Conservation (phyloP, 1,284 basidiomycete species). For the Leucoagaricus sp. region DNA sequence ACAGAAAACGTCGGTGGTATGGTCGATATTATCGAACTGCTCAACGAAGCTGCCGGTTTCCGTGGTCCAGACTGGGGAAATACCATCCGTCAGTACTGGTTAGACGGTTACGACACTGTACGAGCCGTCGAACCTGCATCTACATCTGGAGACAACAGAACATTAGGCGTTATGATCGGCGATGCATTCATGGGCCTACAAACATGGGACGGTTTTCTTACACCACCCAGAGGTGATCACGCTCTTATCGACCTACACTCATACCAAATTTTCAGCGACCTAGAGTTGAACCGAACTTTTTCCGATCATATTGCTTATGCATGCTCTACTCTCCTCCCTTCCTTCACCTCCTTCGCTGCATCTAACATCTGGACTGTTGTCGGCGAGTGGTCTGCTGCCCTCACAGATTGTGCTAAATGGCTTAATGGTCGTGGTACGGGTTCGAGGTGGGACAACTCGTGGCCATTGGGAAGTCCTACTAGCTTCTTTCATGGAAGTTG, state of each 20-base stretch:
- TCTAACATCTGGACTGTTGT: constrained; percentile 63
- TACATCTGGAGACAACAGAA: constrained; percentile 33
- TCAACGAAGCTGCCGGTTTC: constrained; percentile 68
- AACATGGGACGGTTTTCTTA: constrained; percentile 67
- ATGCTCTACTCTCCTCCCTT: constrained; percentile 19
- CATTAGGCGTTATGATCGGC: constrained; percentile 65
- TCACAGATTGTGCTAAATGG: constrained; percentile 82
- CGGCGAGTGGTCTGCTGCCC: constrained; percentile 79
- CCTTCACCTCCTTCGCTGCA: constrained; percentile 41
- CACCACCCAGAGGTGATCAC: constrained; percentile 47
- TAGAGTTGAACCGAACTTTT: constrained; percentile 54
- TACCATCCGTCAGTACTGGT: constrained; percentile 51
- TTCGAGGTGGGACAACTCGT: constrained; percentile 68
- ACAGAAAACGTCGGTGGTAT: constrained; percentile 54
- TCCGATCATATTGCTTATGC: constrained; percentile 48
- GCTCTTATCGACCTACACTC: constrained; percentile 75
- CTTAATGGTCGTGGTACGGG: constrained; percentile 75
- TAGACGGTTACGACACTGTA: constrained; percentile 57
- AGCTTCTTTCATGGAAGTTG: constrained; percentile 58
- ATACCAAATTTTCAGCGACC: constrained; percentile 77
- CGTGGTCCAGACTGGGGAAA: constrained; percentile 40
- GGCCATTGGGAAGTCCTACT: constrained; percentile 29
- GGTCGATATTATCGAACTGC: constrained; percentile 60
- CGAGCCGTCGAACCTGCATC: constrained; percentile 29
- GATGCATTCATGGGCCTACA: constrained; percentile 73